Conservation (phyloP, 495 filamentous ascomycete genomes). For the Neurospora hispaniola region DNA sequence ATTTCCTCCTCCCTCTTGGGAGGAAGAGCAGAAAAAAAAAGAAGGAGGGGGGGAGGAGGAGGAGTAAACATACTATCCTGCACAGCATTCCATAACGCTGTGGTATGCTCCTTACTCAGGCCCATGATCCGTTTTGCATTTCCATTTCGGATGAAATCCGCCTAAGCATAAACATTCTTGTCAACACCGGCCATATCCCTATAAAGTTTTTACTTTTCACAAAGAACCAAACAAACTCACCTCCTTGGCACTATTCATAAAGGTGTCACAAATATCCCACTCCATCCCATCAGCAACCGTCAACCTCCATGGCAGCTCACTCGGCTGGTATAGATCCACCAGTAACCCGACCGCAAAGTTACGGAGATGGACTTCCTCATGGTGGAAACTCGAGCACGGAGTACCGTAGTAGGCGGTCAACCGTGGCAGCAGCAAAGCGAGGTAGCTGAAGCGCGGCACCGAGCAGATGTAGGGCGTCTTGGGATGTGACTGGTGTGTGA, state of each 20-base stretch:
- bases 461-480: constrained; percentile 40
- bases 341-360: constrained; percentile 81
- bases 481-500: constrained; percentile 34
- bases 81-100: constrained; percentile 75
- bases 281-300: constrained; percentile 46
- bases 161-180: constrained; percentile 28
- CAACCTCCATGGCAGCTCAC: constrained; percentile 64
- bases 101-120: constrained; percentile 78
- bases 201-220: too few relatives aligned
- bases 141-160: constrained; percentile 84
- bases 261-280: constrained; percentile 77
- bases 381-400: constrained; percentile 68
- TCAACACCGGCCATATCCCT: not conserved
- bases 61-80: constrained; percentile 50
- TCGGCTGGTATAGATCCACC: constrained; percentile 63
- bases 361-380: constrained; percentile 58
- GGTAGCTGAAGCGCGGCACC: constrained; percentile 59
- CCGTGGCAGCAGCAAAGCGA: constrained; percentile 66
- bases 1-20: too few relatives aligned
- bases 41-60: not conserved
- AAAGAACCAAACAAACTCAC: constrained; percentile 13
- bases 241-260: constrained; percentile 91
- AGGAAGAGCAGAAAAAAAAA: too few relatives aligned
- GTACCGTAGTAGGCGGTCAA: constrained; percentile 65
- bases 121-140: constrained; percentile 91